These are phyloP conservation scores for Ambispora gerdemannii DNA, from an alignment of 192 early-diverging fungal genomes.

Conservation along the genomic window DNA sequence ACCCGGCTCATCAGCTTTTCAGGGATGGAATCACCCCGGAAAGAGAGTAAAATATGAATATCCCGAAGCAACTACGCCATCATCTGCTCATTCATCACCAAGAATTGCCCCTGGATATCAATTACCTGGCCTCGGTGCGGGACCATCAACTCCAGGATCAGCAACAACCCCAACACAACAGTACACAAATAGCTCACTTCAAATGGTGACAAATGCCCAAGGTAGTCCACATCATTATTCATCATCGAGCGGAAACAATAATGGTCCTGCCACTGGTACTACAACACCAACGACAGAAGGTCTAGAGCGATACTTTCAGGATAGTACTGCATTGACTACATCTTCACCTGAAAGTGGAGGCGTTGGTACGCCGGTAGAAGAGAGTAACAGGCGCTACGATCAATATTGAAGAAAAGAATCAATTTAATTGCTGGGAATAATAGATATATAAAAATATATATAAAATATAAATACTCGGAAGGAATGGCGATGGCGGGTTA, in stretches of 20 bases:
- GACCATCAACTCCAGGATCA: constrained; percentile 14
- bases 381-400: constrained; percentile 18
- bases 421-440: no score
- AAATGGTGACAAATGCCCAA: constrained; percentile 28
- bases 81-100: constrained; percentile 27
- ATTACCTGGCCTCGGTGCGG: constrained; percentile 20
- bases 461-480: neutral
- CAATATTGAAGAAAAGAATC: constrained; percentile 24
- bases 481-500: neutral
- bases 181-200: constrained; percentile 23
- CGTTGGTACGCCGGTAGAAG: constrained; percentile 15
- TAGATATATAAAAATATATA: no score
- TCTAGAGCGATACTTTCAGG: constrained; percentile 22
- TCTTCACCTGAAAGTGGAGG: constrained; percentile 11
- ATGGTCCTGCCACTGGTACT: constrained; percentile 17
- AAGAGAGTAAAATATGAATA: constrained; percentile 29
- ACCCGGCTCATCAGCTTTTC: constrained; percentile 18
- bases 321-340: constrained; percentile 21
- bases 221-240: constrained; percentile 13
- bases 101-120: constrained; percentile 6
- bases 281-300: constrained; percentile 22
- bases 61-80: constrained; percentile 21
- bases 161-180: constrained; percentile 17
- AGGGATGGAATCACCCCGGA: constrained; percentile 18
- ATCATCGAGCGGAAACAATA: neutral